Evolutionary conservation across 2,329 filamentous ascomycete species (phyloP), one percentile per base, ranked within the genome.

Genomic region (Tolypocladium sp.): DNA sequence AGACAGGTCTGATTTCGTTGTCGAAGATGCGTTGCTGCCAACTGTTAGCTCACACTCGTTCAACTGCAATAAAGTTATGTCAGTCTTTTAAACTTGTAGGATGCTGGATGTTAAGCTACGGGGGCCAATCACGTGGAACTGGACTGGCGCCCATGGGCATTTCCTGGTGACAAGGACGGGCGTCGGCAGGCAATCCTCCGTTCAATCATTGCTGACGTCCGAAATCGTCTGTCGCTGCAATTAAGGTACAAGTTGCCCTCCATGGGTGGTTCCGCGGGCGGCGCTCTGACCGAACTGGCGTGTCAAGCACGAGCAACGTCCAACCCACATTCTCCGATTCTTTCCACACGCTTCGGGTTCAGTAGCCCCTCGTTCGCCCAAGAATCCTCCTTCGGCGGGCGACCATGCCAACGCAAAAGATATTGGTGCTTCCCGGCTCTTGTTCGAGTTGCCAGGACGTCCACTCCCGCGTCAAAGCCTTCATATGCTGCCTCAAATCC

Each of bases 331-430:
- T 20, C 40, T 20, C 7, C 35, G 33, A 55, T 49, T 17, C 35
- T 52, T 10, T 56, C 54, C 22, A 53, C 52, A 25, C 22, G 27
- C 35, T 56, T 35, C 42, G 52, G 38, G 15, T 20, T 59, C 42
- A 59, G 12, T 22, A 59, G 41, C 20, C 49, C 33, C 33, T 49
- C 53, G 35, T 56, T 42, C 30, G 54, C 60, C 58, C 35, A 61
- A 22, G 55, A 41, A 35, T 61, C 51, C 55, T 59, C 60, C 15
- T 42, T 30, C 13, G 51, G 51, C 49, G 57, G 60, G 13, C 57
- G 55, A 30, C 60, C 57, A 57, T 61, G 55, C 57, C 41, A 61
- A 58, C 44, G 57, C 41, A 61, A 53, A 46, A 57, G 60, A 55
- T 44, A 52, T 35, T 56, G 56, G 25, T 13, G n/a, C 37, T 57